Evolutionary conservation across 768 basidiomycete genomes (phyloP).

Genomic region (Kwoniella botswanensis): DNA sequence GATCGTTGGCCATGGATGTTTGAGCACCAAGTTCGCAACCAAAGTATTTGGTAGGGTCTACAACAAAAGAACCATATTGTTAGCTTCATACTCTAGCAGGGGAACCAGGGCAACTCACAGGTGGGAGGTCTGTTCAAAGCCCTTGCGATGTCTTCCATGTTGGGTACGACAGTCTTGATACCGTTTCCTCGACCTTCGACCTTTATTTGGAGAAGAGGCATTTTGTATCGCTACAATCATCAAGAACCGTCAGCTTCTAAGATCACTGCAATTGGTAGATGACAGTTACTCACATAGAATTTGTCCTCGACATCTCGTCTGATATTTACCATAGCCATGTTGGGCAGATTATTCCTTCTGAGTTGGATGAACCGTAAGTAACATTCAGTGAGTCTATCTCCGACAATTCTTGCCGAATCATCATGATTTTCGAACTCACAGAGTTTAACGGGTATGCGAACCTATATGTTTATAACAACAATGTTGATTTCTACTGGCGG

Average conservation of each 20-base stretch:
- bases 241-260: not conserved
- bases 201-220: constrained; percentile 93
- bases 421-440: not conserved
- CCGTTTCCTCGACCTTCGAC: constrained; percentile 99
- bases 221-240: constrained; percentile 63
- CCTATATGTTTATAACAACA: constrained; percentile 26
- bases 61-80: too few relatives aligned
- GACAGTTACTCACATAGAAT: constrained; percentile 52
- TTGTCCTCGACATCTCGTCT: constrained; percentile 59
- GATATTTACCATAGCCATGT: constrained; percentile 58
- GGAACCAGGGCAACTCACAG: constrained; percentile 54
- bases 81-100: too few relatives aligned
- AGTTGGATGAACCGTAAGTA: too few relatives aligned
- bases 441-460: constrained; percentile 23
- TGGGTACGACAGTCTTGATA: constrained; percentile 98
- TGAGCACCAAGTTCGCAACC: constrained; percentile 98
- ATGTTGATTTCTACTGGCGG: constrained; percentile 9
- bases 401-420: too few relatives aligned
- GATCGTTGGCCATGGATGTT: constrained; percentile 92
- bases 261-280: not conserved
- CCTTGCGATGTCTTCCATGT: constrained; percentile 97
- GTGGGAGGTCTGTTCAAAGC: constrained; percentile 92
- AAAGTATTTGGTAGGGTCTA: constrained; percentile 98
- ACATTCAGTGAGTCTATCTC: not conserved
- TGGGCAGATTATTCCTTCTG: constrained; percentile 30